These are phyloP conservation scores for Mycena filopes DNA, from an alignment of 768 basidiomycete species.

Conservation along the genomic window DNA sequence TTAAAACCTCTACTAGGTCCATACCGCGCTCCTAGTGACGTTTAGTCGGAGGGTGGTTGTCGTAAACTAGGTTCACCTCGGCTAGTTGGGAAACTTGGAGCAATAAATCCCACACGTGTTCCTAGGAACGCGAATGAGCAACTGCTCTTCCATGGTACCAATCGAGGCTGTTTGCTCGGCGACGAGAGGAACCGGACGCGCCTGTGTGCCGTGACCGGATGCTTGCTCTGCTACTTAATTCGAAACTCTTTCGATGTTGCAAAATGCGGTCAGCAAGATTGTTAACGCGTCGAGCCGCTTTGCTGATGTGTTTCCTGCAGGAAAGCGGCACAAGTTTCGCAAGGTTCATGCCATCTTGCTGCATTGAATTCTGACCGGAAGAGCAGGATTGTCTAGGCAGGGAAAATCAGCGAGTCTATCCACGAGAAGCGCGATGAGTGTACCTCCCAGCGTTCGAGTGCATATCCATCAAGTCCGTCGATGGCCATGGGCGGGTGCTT, in stretches of 20 bases:
- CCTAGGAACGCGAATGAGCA: slow-evolving; percentile 95
- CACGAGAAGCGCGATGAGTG: slow-evolving; percentile 29
- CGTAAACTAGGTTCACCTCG: slow-evolving; percentile 62
- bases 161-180: slow-evolving; percentile 65
- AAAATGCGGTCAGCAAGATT: slow-evolving; percentile 60
- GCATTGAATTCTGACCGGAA: slow-evolving; percentile 80
- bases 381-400: slow-evolving; percentile 87
- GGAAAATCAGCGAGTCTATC: slow-evolving; percentile 14
- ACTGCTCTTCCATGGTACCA: slow-evolving; percentile 87
- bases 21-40: slow-evolving; percentile 78
- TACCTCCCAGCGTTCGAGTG: slow-evolving; percentile 93
- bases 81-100: slow-evolving; percentile 89
- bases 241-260: slow-evolving; percentile 74
- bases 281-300: background rate
- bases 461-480: slow-evolving; percentile 80
- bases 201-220: slow-evolving; percentile 61
- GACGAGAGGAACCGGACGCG: slow-evolving; percentile 58
- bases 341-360: slow-evolving; percentile 54
- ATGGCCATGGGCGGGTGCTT: slow-evolving; percentile 64
- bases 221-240: slow-evolving; percentile 66
- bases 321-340: slow-evolving; percentile 66
- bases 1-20: slow-evolving; percentile 93
- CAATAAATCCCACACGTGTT: slow-evolving; percentile 94
- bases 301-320: slow-evolving; percentile 39
- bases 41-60: slow-evolving; percentile 32